These are phyloP conservation scores for Posidonia oceanica DNA, from an alignment of 116 monocot species.

Conservation along the genomic window DNA sequence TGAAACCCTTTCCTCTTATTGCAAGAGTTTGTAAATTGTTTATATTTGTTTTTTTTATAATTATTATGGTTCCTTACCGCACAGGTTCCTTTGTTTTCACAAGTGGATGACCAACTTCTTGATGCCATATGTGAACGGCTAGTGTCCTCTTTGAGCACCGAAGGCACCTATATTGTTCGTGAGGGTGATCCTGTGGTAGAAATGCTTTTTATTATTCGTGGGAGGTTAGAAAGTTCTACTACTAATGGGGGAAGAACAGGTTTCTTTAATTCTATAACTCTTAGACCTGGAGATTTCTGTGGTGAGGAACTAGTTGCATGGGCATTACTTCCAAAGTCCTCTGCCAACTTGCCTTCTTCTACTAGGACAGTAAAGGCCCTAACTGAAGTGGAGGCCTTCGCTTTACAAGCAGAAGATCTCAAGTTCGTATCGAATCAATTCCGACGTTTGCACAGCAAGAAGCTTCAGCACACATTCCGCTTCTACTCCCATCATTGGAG, in stretches of 20 bases:
- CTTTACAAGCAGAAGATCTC: constrained; percentile 71
- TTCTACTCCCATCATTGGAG: constrained; percentile 84
- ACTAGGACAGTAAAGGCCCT: constrained; percentile 66
- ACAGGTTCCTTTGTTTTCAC: constrained; percentile 91
- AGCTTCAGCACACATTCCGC: constrained; percentile 79
- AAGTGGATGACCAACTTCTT: constrained; percentile 88
- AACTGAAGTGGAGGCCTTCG: constrained; percentile 82
- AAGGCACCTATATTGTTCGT: constrained; percentile 74
- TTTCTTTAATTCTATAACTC: constrained; percentile 75
- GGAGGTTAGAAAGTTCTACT: constrained; percentile 80
- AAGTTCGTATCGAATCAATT: constrained; percentile 90
- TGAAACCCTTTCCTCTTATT: background rate
- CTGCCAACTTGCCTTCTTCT: constrained; percentile 62
- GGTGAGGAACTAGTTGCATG: constrained; percentile 75
- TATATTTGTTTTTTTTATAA: background rate
- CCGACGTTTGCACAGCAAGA: constrained; percentile 75
- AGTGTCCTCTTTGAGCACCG: constrained; percentile 61
- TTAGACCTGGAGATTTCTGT: constrained; percentile 76
- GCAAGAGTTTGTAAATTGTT: background rate
- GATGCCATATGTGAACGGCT: constrained; percentile 92
- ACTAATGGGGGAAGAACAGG: constrained; percentile 81
- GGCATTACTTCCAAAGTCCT: constrained; percentile 72
- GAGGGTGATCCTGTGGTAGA: constrained; percentile 92
- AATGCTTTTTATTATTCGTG: constrained; percentile 94
- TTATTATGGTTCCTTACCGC: background rate